A percentile compares a stretch with the other conserved stretches of the same genome.
Evolutionary conservation across 2,329 filamentous ascomycete genomes (phyloP).

Genomic region (Claviceps purpurea): DNA sequence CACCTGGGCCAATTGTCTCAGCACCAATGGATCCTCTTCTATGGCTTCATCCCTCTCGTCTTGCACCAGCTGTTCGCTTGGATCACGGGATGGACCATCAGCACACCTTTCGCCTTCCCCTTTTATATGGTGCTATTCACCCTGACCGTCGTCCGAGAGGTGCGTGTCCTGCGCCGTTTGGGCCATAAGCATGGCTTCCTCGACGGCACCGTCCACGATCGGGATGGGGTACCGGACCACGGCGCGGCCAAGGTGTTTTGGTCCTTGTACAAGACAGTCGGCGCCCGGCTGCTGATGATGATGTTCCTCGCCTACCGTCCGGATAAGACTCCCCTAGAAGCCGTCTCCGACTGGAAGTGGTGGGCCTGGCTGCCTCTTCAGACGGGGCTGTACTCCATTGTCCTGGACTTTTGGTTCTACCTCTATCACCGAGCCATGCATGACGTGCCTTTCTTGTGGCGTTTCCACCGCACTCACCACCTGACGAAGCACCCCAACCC

Average conservation of each 20-base stretch:
- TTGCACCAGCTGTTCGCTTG: constrained; percentile 17
- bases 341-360: constrained; percentile 6
- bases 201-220: constrained; percentile 22
- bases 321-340: constrained; percentile 11
- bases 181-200: constrained; percentile 27
- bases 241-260: constrained; percentile 21
- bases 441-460: constrained; percentile 25
- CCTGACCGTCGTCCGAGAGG: constrained; percentile 24
- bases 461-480: constrained; percentile 30
- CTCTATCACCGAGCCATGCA: constrained; percentile 24
- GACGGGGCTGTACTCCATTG: constrained; percentile 11
- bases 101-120: constrained; percentile 16
- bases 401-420: constrained; percentile 31
- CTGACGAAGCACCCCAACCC: constrained; percentile 29
- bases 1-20: constrained; percentile 19
- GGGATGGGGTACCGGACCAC: constrained; percentile 24
- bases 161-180: constrained; percentile 23
- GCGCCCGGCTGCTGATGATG: constrained; percentile 20
- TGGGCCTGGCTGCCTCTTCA: constrained; percentile 25
- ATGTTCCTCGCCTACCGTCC: constrained; percentile 15
- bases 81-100: constrained; percentile 16
- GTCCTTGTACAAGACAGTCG: constrained; percentile 21
- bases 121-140: constrained; percentile 28
- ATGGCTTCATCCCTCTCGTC: constrained; percentile 9
- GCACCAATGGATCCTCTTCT: constrained; percentile 25